These are phyloP conservation scores for Chytridiales sp. DNA, from an alignment of 371 early-diverging fungal species.

Conservation along the genomic window DNA sequence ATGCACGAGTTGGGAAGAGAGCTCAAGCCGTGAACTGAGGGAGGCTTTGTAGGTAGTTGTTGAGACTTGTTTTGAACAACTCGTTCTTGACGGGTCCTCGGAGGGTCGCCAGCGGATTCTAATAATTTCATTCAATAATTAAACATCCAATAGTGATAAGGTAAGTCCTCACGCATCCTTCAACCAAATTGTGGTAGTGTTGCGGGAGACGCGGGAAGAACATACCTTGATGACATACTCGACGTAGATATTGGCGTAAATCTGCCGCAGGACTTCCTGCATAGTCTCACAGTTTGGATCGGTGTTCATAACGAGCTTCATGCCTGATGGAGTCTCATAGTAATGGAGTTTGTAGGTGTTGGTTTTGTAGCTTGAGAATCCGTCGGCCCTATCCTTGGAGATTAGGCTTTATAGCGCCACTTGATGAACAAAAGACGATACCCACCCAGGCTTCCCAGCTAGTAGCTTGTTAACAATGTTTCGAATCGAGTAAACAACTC, in stretches of 20 bases:
- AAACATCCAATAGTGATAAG: no score
- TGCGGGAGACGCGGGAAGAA: no score
- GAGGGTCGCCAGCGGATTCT: slow-evolving; percentile 53
- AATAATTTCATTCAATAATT: no score
- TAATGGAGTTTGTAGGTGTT: slow-evolving; percentile 85
- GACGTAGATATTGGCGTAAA: slow-evolving; percentile 85
- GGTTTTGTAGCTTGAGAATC: slow-evolving; percentile 74
- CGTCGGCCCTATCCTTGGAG: slow-evolving; percentile 34
- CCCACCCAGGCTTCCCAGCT: slow-evolving; percentile 21
- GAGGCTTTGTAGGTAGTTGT: slow-evolving; percentile 65
- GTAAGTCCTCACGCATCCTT: no score
- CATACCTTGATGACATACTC: slow-evolving; percentile 75
- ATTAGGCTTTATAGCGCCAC: no score
- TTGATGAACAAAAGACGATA: slow-evolving; percentile 1
- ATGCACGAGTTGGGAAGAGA: no score
- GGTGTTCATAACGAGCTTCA: slow-evolving; percentile 85
- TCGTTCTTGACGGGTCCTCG: slow-evolving; percentile 52
- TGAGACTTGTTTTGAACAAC: slow-evolving; percentile 65
- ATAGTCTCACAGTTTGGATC: slow-evolving; percentile 65
- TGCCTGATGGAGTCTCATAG: slow-evolving; percentile 80
- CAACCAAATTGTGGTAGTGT: no score
- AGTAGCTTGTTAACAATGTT: slow-evolving; percentile 82
- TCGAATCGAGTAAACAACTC: slow-evolving; percentile 82
- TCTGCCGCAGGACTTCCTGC: slow-evolving; percentile 69
- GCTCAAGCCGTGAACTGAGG: no score